phyloP scores from a whole-genome alignment of 129 eudicot species.

The Apium graveolens region DNA sequence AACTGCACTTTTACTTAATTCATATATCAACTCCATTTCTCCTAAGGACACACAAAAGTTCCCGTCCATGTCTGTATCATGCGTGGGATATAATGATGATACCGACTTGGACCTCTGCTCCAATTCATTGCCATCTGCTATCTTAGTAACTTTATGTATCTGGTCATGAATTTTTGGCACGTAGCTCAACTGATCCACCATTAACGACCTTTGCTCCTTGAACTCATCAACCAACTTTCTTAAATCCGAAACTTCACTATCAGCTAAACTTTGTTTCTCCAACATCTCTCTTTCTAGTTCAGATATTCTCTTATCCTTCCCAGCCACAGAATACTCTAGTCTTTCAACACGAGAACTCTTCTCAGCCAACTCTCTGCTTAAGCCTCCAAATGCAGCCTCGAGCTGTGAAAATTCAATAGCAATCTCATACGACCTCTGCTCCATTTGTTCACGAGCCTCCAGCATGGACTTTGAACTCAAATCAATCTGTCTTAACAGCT shows the following conservation, averaged over 20 bases:
- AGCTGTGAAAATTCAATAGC: conserved; percentile 94
- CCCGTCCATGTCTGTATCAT: conserved; percentile 70
- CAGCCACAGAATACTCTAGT: conserved; percentile 34
- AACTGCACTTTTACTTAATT: conserved; percentile 47
- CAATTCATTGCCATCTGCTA: conserved; percentile 50
- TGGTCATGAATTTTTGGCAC: conserved; percentile 54
- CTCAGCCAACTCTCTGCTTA: conserved; percentile 56
- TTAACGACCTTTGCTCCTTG: conserved; percentile 58
- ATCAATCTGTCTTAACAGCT: conserved; percentile 64
- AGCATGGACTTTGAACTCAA: conserved; percentile 42
- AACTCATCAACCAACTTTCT: conserved; percentile 30
- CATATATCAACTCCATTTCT: conserved; percentile 62
- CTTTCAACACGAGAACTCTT: conserved; percentile 25
- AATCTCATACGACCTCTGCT: conserved; percentile 81
- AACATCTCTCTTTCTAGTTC: conserved; percentile 50
- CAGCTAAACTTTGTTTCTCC: conserved; percentile 37
- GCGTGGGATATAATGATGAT: conserved; percentile 64
- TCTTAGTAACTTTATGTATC: conserved; percentile 44
- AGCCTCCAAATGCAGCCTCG: conserved; percentile 60
- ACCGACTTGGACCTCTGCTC: conserved; percentile 44
- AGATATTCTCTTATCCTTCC: conserved; percentile 43
- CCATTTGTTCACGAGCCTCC: conserved; percentile 74
- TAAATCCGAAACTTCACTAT: conserved; percentile 28
- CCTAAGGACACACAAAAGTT: conserved; percentile 65
- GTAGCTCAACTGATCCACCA: conserved; percentile 51